These are phyloP conservation scores for Mediolabrus comicus DNA, from an alignment of 108 stramenopile genomes.

Conservation along the genomic window DNA sequence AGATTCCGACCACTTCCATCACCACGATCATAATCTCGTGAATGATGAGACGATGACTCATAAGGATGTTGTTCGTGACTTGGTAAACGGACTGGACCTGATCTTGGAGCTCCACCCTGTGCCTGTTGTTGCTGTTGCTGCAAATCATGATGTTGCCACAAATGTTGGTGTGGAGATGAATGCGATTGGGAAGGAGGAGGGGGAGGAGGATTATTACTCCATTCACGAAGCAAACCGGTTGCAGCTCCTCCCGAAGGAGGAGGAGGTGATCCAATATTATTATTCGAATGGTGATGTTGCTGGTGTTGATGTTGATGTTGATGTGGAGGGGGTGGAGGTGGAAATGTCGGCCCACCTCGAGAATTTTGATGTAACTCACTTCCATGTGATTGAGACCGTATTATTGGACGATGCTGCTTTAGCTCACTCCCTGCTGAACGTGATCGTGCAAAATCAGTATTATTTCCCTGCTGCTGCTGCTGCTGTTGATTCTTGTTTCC, in stretches of 20 bases:
- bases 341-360: neutral
- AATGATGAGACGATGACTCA: neutral
- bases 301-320: too few relatives aligned
- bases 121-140: neutral
- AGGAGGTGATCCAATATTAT: too few relatives aligned
- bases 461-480: too few relatives aligned
- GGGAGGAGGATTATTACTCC: neutral
- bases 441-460: neutral
- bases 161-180: neutral
- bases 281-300: too few relatives aligned
- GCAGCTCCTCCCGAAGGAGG: too few relatives aligned
- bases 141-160: neutral
- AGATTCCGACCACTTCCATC: neutral
- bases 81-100: neutral
- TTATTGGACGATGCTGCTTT: too few relatives aligned
- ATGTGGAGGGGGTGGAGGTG: slow-evolving; percentile 14
- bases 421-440: too few relatives aligned
- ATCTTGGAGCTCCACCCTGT: neutral
- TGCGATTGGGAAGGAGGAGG: neutral
- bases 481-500: neutral
- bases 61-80: neutral
- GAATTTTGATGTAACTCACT: neutral
- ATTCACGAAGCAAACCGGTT: too few relatives aligned
- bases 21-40: neutral
- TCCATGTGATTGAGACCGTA: neutral